These are phyloP conservation scores for Trichoderma orchidacearum DNA, from an alignment of 495 filamentous ascomycete genomes.

Conservation along the genomic window DNA sequence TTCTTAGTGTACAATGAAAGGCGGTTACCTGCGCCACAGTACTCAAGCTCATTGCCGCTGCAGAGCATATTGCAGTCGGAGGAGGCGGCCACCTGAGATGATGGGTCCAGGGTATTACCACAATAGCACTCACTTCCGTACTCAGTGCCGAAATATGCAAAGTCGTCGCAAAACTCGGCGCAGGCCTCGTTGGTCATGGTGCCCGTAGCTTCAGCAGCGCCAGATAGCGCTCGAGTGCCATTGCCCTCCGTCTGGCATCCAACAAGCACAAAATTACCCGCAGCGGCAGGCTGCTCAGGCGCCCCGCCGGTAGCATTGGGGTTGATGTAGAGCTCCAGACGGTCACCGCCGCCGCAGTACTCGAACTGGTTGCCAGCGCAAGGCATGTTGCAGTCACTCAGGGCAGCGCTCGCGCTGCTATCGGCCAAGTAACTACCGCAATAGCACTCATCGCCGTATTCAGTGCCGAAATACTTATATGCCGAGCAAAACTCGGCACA, in stretches of 20 bases:
- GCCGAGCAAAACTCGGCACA: constrained; percentile 24
- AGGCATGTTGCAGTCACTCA: constrained; percentile 23
- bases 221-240: constrained; percentile 15
- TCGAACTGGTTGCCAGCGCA: constrained; percentile 24
- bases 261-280: constrained; percentile 20
- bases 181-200: constrained; percentile 29
- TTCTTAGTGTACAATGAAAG: constrained; percentile 13
- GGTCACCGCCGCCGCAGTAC: constrained; percentile 29
- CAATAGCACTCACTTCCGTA: constrained; percentile 30
- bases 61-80: constrained; percentile 17
- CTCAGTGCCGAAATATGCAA: constrained; percentile 27
- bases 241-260: constrained; percentile 32
- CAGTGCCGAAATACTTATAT: constrained; percentile 26
- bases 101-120: constrained; percentile 17
- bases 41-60: constrained; percentile 15
- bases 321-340: constrained; percentile 23
- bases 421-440: constrained; percentile 21
- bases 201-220: constrained; percentile 5
- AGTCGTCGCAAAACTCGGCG: constrained; percentile 21
- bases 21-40: constrained; percentile 18
- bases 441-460: constrained; percentile 28
- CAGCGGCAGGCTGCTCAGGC: constrained; percentile 5
- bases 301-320: neutral
- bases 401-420: constrained; percentile 12
- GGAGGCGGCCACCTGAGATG: constrained; percentile 4